These are phyloP conservation scores for Fonsecaea pedrosoi DNA, from an alignment of 2,329 filamentous ascomycete genomes.

Conservation along the genomic window DNA sequence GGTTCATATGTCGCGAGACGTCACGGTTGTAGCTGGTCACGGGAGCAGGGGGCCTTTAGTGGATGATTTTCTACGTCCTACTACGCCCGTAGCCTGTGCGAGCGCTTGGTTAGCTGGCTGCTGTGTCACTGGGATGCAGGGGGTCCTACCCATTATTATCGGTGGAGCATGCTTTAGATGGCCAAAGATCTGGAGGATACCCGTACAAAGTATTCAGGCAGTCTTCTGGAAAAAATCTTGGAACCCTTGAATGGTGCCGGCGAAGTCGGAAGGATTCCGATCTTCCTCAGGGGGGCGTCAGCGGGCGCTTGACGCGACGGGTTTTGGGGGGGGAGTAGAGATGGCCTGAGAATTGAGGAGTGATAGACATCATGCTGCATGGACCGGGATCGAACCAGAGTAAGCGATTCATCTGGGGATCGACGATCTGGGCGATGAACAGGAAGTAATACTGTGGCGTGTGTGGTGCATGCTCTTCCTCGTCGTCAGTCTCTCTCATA, in stretches of 20 bases:
- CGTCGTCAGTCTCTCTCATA: background rate
- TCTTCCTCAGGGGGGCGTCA: background rate
- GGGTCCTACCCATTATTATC: background rate
- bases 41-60: too few species aligned
- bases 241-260: background rate
- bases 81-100: too few species aligned
- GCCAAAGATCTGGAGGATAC: background rate
- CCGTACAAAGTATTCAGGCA: background rate
- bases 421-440: background rate
- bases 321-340: background rate
- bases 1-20: too few species aligned
- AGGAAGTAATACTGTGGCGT: too few species aligned
- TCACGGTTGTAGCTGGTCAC: too few species aligned
- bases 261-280: conserved; percentile 5
- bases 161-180: background rate
- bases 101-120: too few species aligned
- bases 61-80: too few species aligned
- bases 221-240: background rate
- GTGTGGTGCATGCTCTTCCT: too few species aligned
- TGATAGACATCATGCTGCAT: conserved; percentile 6
- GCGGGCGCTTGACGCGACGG: background rate
- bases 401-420: background rate
- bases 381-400: background rate
- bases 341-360: background rate
- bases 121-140: background rate